Percentiles rank a stretch among this genome's conserved stretches.
These are phyloP conservation scores for Linnemannia hyalina DNA, from an alignment of 192 early-diverging fungal species.

Conservation along the genomic window DNA sequence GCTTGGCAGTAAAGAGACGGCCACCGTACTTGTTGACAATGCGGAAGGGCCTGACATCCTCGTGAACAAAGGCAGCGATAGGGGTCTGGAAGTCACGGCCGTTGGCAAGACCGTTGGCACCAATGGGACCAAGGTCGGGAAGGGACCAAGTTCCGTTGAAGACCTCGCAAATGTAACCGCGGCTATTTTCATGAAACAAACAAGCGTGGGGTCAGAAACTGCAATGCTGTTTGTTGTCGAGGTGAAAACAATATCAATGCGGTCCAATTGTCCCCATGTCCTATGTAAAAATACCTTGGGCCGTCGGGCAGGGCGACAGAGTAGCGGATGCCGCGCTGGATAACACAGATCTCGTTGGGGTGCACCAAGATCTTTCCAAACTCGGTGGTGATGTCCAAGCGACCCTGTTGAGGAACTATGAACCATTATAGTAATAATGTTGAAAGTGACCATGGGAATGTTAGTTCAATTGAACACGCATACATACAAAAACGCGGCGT, in stretches of 20 bases:
- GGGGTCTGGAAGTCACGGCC: constrained; percentile 95
- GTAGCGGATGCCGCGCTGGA: constrained; percentile 93
- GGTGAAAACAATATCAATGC: not conserved
- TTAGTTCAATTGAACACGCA: not conserved
- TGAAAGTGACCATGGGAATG: not conserved
- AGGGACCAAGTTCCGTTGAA: constrained; percentile 93
- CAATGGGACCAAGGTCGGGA: constrained; percentile 95
- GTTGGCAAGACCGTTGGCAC: constrained; percentile 95
- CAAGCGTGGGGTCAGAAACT: not conserved
- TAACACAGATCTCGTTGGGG: constrained; percentile 94
- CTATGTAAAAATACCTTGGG: constrained; percentile 61
- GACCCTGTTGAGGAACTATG: constrained; percentile 91
- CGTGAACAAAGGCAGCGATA: constrained; percentile 77
- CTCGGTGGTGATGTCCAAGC: constrained; percentile 92
- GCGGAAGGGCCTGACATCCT: constrained; percentile 66
- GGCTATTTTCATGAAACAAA: constrained; percentile 46
- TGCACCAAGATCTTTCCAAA: constrained; percentile 85
- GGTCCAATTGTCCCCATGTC: not conserved
- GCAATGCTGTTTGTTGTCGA: not conserved
- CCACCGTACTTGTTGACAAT: constrained; percentile 91
- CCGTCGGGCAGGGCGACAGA: constrained; percentile 84
- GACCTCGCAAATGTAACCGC: constrained; percentile 94
- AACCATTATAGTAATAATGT: not conserved
- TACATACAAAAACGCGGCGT: not conserved
- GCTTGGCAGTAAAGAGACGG: constrained; percentile 75